Percentiles rank a stretch among this genome's conserved stretches.
phyloP scores from a whole-genome alignment of 495 filamentous ascomycete genomes.

The Aspergillus nanangensis region DNA sequence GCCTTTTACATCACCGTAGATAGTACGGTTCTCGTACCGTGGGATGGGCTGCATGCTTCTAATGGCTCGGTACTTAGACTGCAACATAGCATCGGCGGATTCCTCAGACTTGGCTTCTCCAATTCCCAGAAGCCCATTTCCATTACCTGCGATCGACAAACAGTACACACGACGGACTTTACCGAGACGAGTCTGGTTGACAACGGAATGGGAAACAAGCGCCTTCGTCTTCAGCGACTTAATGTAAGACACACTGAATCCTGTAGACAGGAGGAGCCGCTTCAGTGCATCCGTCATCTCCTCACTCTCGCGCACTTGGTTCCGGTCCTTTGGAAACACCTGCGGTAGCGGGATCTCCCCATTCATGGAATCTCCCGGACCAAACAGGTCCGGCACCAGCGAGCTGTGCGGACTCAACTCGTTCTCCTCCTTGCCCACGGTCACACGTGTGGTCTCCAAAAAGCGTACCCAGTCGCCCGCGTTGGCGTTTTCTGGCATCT shows the following conservation, averaged over 20 bases:
- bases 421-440: conserved; percentile 47
- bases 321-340: conserved; percentile 4
- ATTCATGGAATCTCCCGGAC: conserved; percentile 34
- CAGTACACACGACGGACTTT: conserved; percentile 72
- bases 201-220: conserved; percentile 66
- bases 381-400: conserved; percentile 48
- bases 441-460: conserved; percentile 41
- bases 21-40: conserved; percentile 86
- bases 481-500: conserved; percentile 43
- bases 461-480: conserved; percentile 43
- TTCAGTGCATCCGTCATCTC: conserved; percentile 50
- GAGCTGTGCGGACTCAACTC: conserved; percentile 43
- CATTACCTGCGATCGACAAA: conserved; percentile 77
- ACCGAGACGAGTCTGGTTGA: conserved; percentile 93
- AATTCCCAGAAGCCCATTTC: conserved; percentile 77
- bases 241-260: conserved; percentile 57
- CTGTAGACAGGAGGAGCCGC: conserved; percentile 64
- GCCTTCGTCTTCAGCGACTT: conserved; percentile 51
- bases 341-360: no score
- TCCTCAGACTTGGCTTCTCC: conserved; percentile 87
- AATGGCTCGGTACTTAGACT: conserved; percentile 73
- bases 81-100: conserved; percentile 50
- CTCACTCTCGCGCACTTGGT: conserved; percentile 16
- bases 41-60: conserved; percentile 81
- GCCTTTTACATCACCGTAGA: conserved; percentile 75